phyloP scores from a whole-genome alignment of 257 asterid genomes.

The Primulina huaijiensis region DNA sequence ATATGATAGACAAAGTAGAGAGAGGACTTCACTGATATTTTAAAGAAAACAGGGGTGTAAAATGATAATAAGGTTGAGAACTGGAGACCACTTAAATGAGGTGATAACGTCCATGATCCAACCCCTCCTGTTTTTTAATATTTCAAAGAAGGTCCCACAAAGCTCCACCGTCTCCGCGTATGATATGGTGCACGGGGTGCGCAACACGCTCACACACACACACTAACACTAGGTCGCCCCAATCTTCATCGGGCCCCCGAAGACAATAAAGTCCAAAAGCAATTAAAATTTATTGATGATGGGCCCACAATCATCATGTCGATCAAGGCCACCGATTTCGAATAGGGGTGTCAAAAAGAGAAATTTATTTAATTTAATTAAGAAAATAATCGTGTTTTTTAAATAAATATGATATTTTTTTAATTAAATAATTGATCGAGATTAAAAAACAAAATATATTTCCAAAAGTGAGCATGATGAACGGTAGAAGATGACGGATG shows the following conservation, averaged over 20 bases:
- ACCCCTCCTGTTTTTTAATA: neutral
- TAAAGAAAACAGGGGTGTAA: neutral
- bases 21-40: neutral
- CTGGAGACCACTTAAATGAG: neutral
- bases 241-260: neutral
- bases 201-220: neutral
- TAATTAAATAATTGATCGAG: too few relatives aligned
- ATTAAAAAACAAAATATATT: too few relatives aligned
- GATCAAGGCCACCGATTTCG: neutral
- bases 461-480: constrained; percentile 11
- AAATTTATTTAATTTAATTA: too few relatives aligned
- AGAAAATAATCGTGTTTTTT: too few relatives aligned
- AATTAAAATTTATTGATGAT: too few relatives aligned
- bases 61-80: neutral
- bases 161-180: neutral
- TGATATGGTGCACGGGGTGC: constrained; percentile 2
- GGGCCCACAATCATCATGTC: constrained; percentile 13
- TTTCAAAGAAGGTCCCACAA: neutral
- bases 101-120: too few relatives aligned
- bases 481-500: neutral
- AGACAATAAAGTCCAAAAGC: too few relatives aligned
- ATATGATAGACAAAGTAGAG: neutral
- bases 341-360: neutral
- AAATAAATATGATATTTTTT: too few relatives aligned
- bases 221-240: neutral